Percentiles rank a stretch among this genome's conserved stretches.
Conservation (phyloP, 805 yeast genomes). For the Spathaspora hagerdaliae region DNA sequence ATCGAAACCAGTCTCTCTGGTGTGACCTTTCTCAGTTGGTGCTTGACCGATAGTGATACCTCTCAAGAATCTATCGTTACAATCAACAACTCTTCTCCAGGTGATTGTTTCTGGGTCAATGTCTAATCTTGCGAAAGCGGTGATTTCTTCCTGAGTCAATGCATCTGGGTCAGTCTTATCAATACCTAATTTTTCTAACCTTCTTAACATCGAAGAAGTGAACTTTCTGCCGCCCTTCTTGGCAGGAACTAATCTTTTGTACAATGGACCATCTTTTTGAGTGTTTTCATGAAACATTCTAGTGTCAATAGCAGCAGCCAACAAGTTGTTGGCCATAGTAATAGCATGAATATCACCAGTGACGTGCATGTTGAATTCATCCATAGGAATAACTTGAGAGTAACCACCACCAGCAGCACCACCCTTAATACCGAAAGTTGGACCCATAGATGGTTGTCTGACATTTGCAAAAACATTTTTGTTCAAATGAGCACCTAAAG, state of each 20-base stretch:
- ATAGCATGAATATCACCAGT: slow-evolving; percentile 87
- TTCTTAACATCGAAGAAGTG: slow-evolving; percentile 61
- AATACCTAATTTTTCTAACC: slow-evolving; percentile 67
- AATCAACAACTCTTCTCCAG: slow-evolving; percentile 81
- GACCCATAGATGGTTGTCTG: slow-evolving; percentile 87
- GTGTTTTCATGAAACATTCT: slow-evolving; percentile 81
- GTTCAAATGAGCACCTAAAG: slow-evolving; percentile 70
- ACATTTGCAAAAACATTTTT: slow-evolving; percentile 74
- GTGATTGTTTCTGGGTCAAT: slow-evolving; percentile 78
- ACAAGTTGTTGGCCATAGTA: slow-evolving; percentile 73
- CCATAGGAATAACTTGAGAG: slow-evolving; percentile 86
- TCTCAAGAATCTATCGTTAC: slow-evolving; percentile 76
- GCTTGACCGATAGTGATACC: slow-evolving; percentile 79
- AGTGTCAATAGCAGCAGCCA: slow-evolving; percentile 84
- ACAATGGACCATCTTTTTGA: slow-evolving; percentile 69
- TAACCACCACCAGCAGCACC: slow-evolving; percentile 93
- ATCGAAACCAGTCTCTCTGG: slow-evolving; percentile 75
- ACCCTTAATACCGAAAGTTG: slow-evolving; percentile 84
- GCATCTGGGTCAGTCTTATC: slow-evolving; percentile 67
- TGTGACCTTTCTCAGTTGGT: slow-evolving; percentile 72
- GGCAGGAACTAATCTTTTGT: slow-evolving; percentile 70
- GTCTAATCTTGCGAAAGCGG: slow-evolving; percentile 63
- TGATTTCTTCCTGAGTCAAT: slow-evolving; percentile 64
- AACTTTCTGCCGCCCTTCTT: slow-evolving; percentile 68
- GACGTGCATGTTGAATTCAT: slow-evolving; percentile 80